phyloP scores from a whole-genome alignment of 176 grass and related monocot species.

The Phoenix dactylifera region DNA sequence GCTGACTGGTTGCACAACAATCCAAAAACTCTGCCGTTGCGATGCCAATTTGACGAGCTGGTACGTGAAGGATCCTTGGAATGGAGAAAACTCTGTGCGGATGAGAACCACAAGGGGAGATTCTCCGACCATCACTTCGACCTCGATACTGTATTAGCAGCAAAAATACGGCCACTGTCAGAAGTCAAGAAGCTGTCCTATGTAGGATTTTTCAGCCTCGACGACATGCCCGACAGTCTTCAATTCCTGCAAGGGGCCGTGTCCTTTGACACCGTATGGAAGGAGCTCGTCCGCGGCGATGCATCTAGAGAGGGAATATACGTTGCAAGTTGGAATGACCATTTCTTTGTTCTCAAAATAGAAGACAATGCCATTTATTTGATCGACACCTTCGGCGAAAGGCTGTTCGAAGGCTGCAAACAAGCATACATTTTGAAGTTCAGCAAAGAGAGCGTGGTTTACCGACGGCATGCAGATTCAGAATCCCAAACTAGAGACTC shows the following conservation, averaged over 20 bases:
- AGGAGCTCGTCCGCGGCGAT: conserved; percentile 27
- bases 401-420: conserved; percentile 74
- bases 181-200: conserved; percentile 44
- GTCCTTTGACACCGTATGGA: conserved; percentile 79
- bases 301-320: conserved; percentile 34
- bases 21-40: conserved; percentile 46
- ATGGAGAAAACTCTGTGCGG: conserved; percentile 74
- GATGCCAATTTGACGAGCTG: conserved; percentile 62
- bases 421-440: conserved; percentile 90
- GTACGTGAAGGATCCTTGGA: conserved; percentile 70
- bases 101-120: conserved; percentile 30
- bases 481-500: neutral
- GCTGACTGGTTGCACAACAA: conserved; percentile 84
- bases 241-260: conserved; percentile 44
- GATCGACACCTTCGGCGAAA: conserved; percentile 88
- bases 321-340: conserved; percentile 94
- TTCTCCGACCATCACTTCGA: conserved; percentile 91
- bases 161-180: conserved; percentile 44
- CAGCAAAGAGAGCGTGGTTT: conserved; percentile 18
- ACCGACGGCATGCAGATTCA: neutral
- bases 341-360: conserved; percentile 88
- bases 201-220: conserved; percentile 61
- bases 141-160: conserved; percentile 82
- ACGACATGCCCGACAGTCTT: conserved; percentile 28
- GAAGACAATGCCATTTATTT: conserved; percentile 64